Evolutionary conservation across 2,329 filamentous ascomycete species (phyloP), one percentile per base, ranked within the genome.

Genomic region (Mariannaea elegans): DNA sequence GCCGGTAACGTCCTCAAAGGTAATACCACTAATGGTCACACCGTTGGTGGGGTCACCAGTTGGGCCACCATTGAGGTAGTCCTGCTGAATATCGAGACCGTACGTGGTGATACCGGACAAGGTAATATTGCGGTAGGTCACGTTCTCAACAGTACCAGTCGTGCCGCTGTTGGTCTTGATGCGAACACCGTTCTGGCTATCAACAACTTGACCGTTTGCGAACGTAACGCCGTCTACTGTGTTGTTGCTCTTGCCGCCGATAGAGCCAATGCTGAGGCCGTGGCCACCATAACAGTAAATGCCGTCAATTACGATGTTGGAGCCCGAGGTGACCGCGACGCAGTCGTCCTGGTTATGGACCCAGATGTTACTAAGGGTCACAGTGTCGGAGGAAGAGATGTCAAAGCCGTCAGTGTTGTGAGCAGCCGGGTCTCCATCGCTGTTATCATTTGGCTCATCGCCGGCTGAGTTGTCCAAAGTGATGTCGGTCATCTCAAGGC

Each of bases 331-430:
- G 48, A 83, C 66, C 10, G 84, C 83, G 16, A 87, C 75, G 65
- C 84, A 87, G 67, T 87, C 84, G 63, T 87, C 84, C 73, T 87
- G 84, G 76, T 86, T 87, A 67, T 82, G 79, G 45, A 87, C 77
- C 50, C 74, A 80, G 45, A 82, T 81, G 47, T 79, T 80, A 21
- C 74, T 75, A 55, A 87, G 84, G 48, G 75, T 79, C 41, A 87
- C 76, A 52, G 76, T 76, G 27, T 71, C 76, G 21, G 78, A 83
- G 50, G 71, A 74, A 46, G 81, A 80, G 57, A 87, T 78, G 64
- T 87, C 83, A 66, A 86, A 87, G 2, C 79, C 84, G 65, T 87
- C 84, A 1, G 83, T 86, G 76, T 87, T 87, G 66, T 81, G 71
- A 24, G 67, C 73, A 21, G 59, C 59, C 2, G 59, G 49, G 2